Evolutionary conservation across 1,284 basidiomycete genomes (phyloP), one percentile per base, ranked within the genome.

Genomic region (Volvariella volvacea): DNA sequence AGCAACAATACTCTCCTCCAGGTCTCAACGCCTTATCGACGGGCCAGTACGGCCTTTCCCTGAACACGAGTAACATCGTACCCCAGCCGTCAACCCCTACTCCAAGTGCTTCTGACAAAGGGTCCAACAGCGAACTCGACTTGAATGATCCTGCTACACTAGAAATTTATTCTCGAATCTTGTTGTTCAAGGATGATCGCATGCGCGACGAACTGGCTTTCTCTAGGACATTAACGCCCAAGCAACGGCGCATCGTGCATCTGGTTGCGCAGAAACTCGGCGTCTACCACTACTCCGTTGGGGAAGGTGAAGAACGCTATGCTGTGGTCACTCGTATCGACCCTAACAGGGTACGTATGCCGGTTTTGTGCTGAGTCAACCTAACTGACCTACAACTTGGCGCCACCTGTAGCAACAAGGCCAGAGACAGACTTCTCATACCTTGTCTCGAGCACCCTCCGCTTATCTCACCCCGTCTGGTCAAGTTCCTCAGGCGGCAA

Each of bases 161-260:
- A 52, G 93, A 98, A 63, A 96, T 99, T 55, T 99, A 98, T 63
- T 98, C 95, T 46, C 80, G 94, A 52, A 92, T 98, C 45, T 70
- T 98, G 39, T 76, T 98, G 34, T 99, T 99, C 83, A 97, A 96
- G 68, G 94, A 97, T 57, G 95, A 99, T 63, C 84, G 80, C 51
- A 94, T 99, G 90, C 81, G 96, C 25, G 95, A 99, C 56, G 95
- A 99, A 65, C 80, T 99, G 33, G 89, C 92, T 3, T 98, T 99
- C 63, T 94, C 93, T 25, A 74, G 90, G 49, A 85, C 84, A 15
- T 76, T 98, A 15, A 76, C 79, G 16, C 78, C 92, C 14, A 86
- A 88, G 58, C 94, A 98, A 64, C 73, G 95, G 43, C 74, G 93
- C 49, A 87, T 93, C 15, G 95, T 99, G 15, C 95, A 99, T 63